phyloP scores from a whole-genome alignment of 108 stramenopile genomes.

The Skeletonema tropicum region DNA sequence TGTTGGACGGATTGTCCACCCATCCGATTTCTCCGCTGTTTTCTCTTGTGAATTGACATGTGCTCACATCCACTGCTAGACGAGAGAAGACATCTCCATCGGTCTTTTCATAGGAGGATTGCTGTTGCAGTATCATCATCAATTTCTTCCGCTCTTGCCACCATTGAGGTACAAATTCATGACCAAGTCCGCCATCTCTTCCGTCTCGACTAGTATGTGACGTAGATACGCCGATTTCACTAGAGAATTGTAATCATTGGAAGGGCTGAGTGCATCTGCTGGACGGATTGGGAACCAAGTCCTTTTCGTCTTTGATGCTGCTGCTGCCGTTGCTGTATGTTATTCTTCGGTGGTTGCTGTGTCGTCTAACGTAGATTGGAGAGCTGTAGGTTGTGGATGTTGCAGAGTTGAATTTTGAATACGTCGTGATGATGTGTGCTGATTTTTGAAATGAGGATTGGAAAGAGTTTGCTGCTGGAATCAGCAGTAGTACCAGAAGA shows the following conservation, averaged over 20 bases:
- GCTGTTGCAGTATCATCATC: slow-evolving; percentile 6
- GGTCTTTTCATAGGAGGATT: slow-evolving; percentile 39
- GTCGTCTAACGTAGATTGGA: slow-evolving; percentile 19
- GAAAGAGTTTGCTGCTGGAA: background rate
- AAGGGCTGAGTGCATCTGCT: slow-evolving; percentile 44
- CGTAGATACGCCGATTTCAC: slow-evolving; percentile 49
- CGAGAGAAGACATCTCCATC: slow-evolving; percentile 62
- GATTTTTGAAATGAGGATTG: background rate
- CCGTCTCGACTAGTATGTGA: slow-evolving; percentile 77
- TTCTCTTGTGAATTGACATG: slow-evolving; percentile 61
- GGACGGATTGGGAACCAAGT: slow-evolving; percentile 47
- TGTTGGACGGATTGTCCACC: slow-evolving; percentile 56
- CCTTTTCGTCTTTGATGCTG: slow-evolving; percentile 19
- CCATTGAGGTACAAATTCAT: slow-evolving; percentile 50
- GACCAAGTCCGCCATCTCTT: slow-evolving; percentile 69
- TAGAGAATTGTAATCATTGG: slow-evolving; percentile 50
- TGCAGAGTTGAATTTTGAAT: background rate
- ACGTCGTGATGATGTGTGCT: background rate
- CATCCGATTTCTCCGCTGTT: slow-evolving; percentile 79
- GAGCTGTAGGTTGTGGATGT: background rate
- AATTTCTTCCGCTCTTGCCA: slow-evolving; percentile 6
- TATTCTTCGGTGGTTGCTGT: background rate
- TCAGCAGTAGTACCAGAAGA: background rate
- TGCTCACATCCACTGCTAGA: slow-evolving; percentile 68
- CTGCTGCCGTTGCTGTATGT: background rate